Base-by-base conservation (phyloP, 2,329 filamentous ascomycete species). In the Nemania sp. region DNA sequence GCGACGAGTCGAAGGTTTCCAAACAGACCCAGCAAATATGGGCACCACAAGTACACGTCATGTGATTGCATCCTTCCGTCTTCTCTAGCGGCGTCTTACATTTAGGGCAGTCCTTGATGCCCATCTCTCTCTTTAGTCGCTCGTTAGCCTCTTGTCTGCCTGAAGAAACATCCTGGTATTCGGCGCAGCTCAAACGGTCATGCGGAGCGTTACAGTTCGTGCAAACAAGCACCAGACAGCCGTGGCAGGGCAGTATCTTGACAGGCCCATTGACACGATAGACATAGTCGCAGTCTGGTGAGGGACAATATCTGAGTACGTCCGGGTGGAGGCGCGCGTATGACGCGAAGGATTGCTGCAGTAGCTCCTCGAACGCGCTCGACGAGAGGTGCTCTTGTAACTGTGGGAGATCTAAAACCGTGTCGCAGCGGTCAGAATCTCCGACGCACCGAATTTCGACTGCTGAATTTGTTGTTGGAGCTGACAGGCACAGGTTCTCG, bases 21-120 rank as follows among this genome's bases (percentile, higher is more conserved):
- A 84, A 67, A 65, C 85, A 87, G 2, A 80, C 75, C 83, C 83
- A 87, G 67, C 84, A 87, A 32, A 86, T 83, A 64, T 85, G 81
- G 1, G 77, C 70, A 1, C 74, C 68, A 64, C 84, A 87, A 0
- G 67, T 47, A 66, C 85, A 86, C 0, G 66, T 71, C 67, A 86
- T 82, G 70, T 86, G 83, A 68, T 85, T 80, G 67, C 85, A 87
- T 0, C 84, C 84, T 0, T 75, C 74, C 0, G 62, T 73, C 76
- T 85, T 85, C 67, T 84, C 79, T 1, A 85, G 79, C 1, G 77
- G 60, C 1, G 78, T 79, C 18, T 71, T 73, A 68, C 84, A 85
- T 15, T 70, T 72, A 0, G 81, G 82, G 43, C 84, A 86, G 51
- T 80, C 74, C 56, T 82, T 80, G 13, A 82, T 79, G 0, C 80